These are phyloP conservation scores for Ophiocordyceps australis DNA, from an alignment of 2,329 filamentous ascomycete species.

Conservation along the genomic window DNA sequence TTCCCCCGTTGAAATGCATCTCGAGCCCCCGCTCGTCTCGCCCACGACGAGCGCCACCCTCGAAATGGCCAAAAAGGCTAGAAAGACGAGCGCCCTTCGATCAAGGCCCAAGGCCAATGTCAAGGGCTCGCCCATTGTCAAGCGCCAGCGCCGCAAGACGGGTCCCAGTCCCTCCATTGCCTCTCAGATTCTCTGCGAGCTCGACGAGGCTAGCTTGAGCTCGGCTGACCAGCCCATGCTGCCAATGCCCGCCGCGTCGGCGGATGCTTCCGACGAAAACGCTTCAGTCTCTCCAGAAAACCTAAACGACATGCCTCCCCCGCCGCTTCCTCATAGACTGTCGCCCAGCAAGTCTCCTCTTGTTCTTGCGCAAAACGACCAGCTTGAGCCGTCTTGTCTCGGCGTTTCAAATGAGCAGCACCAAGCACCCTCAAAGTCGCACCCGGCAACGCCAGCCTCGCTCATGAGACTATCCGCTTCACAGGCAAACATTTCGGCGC, in stretches of 20 bases:
- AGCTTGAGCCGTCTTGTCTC: too few species aligned
- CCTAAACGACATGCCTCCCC: slow-evolving; percentile 47
- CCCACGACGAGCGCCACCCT: slow-evolving; percentile 15
- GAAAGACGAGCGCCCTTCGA: slow-evolving; percentile 33
- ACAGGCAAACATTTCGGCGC: slow-evolving; percentile 21
- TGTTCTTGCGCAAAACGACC: slow-evolving; percentile 38
- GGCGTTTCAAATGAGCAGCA: slow-evolving; percentile 8
- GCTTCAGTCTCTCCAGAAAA: slow-evolving; percentile 46
- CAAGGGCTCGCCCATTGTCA: slow-evolving; percentile 56
- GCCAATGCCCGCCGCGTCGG: slow-evolving; percentile 18
- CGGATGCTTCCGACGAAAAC: slow-evolving; percentile 44
- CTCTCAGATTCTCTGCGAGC: slow-evolving; percentile 34
- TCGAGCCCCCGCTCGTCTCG: slow-evolving; percentile 19
- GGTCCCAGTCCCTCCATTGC: slow-evolving; percentile 35
- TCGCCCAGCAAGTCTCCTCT: slow-evolving; percentile 51
- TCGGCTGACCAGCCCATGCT: slow-evolving; percentile 17
- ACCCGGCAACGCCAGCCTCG: slow-evolving; percentile 72
- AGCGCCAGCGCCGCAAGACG: slow-evolving; percentile 38
- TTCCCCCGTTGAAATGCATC: slow-evolving; percentile 39
- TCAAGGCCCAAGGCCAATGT: slow-evolving; percentile 32
- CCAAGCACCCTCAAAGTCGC: slow-evolving; percentile 16
- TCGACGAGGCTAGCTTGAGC: slow-evolving; percentile 21
- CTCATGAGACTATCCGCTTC: slow-evolving; percentile 58
- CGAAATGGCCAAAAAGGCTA: slow-evolving; percentile 30
- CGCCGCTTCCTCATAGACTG: slow-evolving; percentile 45